phyloP scores from a whole-genome alignment of 345 rosid species.

The Trapa incisa region DNA sequence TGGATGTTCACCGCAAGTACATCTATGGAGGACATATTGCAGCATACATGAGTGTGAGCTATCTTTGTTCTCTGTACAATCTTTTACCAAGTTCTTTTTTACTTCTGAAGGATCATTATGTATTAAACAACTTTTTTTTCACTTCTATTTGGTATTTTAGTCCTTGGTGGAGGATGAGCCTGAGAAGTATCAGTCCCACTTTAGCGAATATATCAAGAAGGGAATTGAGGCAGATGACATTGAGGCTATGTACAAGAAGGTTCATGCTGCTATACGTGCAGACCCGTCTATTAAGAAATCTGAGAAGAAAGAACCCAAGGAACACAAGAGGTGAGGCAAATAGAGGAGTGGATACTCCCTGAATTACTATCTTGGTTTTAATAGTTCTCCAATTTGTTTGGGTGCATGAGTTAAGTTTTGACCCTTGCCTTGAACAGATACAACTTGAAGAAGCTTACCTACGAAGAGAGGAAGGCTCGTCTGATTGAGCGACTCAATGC shows the following conservation, averaged over 20 bases:
- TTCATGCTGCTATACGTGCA: constrained; percentile 67
- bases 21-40: constrained; percentile 71
- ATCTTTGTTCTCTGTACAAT: neutral
- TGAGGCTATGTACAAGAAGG: constrained; percentile 56
- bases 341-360: neutral
- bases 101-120: neutral
- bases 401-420: no score
- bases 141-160: constrained; percentile 11
- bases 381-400: no score
- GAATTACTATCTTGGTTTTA: neutral
- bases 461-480: constrained; percentile 60
- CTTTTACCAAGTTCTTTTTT: neutral
- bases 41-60: constrained; percentile 58
- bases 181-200: constrained; percentile 60
- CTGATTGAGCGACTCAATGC: constrained; percentile 57
- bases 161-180: constrained; percentile 51
- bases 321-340: constrained; percentile 42
- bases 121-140: neutral
- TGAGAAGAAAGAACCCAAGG: constrained; percentile 37
- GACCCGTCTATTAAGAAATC: constrained; percentile 44
- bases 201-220: constrained; percentile 47
- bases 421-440: constrained; percentile 25
- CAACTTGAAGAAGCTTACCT: constrained; percentile 69
- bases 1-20: constrained; percentile 69
- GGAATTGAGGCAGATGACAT: constrained; percentile 47